Evolutionary conservation across 805 yeast species (phyloP).

Genomic region (Candida hungchunana): DNA sequence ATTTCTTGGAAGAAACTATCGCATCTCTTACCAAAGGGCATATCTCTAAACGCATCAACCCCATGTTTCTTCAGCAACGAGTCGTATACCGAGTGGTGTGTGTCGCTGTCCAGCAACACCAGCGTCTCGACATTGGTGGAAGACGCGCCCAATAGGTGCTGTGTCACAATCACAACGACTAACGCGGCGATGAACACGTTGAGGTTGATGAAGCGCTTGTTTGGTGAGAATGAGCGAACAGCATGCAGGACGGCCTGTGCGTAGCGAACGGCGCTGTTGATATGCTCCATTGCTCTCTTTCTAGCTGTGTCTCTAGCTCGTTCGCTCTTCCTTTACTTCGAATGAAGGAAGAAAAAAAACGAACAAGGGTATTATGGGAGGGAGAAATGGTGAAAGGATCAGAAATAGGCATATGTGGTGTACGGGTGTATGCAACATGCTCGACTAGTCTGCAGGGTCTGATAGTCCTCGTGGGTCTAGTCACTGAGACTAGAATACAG

Average conservation of each 20-base stretch:
- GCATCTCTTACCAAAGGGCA: slow-evolving; percentile 17
- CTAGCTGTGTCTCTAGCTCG: background rate
- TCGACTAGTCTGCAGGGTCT: too few relatives aligned
- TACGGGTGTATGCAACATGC: too few relatives aligned
- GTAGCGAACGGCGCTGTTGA: slow-evolving; percentile 8
- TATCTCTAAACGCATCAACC: slow-evolving; percentile 4
- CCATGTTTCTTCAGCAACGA: slow-evolving; percentile 3
- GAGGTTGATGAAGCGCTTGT: slow-evolving; percentile 21
- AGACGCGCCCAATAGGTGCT: slow-evolving; percentile 8
- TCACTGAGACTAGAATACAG: too few relatives aligned
- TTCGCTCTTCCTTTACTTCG: background rate
- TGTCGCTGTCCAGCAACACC: slow-evolving; percentile 16
- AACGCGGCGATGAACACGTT: slow-evolving; percentile 17
- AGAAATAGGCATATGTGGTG: too few relatives aligned
- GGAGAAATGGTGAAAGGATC: too few relatives aligned
- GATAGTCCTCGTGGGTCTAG: too few relatives aligned
- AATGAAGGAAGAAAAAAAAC: too few relatives aligned
- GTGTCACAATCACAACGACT: slow-evolving; percentile 11
- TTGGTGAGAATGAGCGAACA: slow-evolving; percentile 7
- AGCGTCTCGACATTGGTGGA: slow-evolving; percentile 4
- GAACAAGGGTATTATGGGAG: too few relatives aligned
- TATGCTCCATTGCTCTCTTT: background rate
- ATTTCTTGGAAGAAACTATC: slow-evolving; percentile 17
- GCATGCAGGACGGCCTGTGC: slow-evolving; percentile 3
- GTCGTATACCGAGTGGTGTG: slow-evolving; percentile 19